Conservation (phyloP, 1,139 yeast genomes). For the Debaryomyces subglobosus region DNA sequence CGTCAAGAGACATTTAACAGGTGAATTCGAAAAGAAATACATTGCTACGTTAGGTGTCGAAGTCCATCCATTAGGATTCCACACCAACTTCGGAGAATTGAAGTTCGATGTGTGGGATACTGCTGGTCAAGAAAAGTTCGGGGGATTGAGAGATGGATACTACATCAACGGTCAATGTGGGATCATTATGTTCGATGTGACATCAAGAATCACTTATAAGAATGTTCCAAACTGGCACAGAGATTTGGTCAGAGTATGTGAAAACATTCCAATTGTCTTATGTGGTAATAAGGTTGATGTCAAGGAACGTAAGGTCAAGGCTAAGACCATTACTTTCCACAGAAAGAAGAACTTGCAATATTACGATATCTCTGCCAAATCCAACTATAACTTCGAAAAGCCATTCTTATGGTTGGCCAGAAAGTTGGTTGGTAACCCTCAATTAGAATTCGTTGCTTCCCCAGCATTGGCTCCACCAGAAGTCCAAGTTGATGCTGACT, state of each 20-base stretch:
- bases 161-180: slow-evolving; percentile 99
- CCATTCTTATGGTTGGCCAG: slow-evolving; percentile 99
- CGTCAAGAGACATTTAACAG: slow-evolving; percentile 99
- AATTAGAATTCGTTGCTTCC: slow-evolving; percentile 97
- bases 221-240: slow-evolving; percentile 99
- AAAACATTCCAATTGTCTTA: slow-evolving; percentile 97
- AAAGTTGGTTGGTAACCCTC: slow-evolving; percentile 98
- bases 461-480: slow-evolving; percentile 99
- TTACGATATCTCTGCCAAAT: slow-evolving; percentile 99
- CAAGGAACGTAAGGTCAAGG: slow-evolving; percentile 99
- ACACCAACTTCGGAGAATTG: slow-evolving; percentile 98
- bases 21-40: slow-evolving; percentile 99
- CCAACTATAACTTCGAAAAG: slow-evolving; percentile 99
- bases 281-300: slow-evolving; percentile 99
- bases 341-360: slow-evolving; percentile 99
- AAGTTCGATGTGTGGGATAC: slow-evolving; percentile 99
- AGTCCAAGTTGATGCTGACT: slow-evolving; percentile 93
- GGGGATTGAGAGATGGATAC: slow-evolving; percentile 99
- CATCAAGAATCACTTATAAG: slow-evolving; percentile 98
- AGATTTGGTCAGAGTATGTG: slow-evolving; percentile 99
- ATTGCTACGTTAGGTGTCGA: slow-evolving; percentile 99
- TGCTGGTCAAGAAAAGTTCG: slow-evolving; percentile 99
- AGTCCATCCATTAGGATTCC: slow-evolving; percentile 97
- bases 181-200: slow-evolving; percentile 99
- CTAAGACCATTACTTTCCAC: slow-evolving; percentile 99